These are phyloP conservation scores for Stylosanthes scabra DNA, from an alignment of 331 rosid genomes.

Conservation along the genomic window DNA sequence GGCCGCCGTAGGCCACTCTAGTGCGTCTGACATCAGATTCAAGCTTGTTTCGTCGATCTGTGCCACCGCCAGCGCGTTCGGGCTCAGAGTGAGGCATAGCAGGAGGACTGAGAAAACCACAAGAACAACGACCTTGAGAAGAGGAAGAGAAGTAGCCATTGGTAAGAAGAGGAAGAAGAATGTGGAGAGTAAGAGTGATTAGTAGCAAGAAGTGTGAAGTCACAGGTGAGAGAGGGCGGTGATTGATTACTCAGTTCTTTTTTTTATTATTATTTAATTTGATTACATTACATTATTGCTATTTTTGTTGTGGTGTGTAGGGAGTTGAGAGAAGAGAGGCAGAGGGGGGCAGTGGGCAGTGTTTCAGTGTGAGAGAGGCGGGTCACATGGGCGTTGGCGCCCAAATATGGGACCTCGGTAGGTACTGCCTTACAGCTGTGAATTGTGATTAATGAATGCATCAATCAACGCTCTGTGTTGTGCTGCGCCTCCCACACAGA, in stretches of 20 bases:
- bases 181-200: not conserved
- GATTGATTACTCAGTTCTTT: not conserved
- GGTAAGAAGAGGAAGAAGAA: not conserved
- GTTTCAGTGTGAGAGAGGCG: conserved; percentile 25
- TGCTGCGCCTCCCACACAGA: conserved; percentile 13
- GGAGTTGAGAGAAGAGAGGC: too few relatives aligned
- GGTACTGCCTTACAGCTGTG: conserved; percentile 64
- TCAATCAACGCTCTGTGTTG: conserved; percentile 35
- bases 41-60: conserved; percentile 64
- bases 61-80: conserved; percentile 1
- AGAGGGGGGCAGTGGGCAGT: not conserved
- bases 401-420: conserved; percentile 31
- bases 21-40: conserved; percentile 59
- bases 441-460: conserved; percentile 57
- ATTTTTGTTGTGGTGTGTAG: not conserved
- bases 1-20: conserved; percentile 71
- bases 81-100: conserved; percentile 13
- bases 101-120: conserved; percentile 22
- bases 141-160: conserved; percentile 43
- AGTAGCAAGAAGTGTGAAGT: not conserved
- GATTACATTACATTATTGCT: not conserved
- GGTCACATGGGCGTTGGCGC: conserved; percentile 58
- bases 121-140: conserved; percentile 14
- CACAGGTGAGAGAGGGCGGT: not conserved
- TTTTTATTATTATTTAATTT: not conserved